Base-by-base conservation (phyloP, 768 basidiomycete species). In the Phylloporus sp. region DNA sequence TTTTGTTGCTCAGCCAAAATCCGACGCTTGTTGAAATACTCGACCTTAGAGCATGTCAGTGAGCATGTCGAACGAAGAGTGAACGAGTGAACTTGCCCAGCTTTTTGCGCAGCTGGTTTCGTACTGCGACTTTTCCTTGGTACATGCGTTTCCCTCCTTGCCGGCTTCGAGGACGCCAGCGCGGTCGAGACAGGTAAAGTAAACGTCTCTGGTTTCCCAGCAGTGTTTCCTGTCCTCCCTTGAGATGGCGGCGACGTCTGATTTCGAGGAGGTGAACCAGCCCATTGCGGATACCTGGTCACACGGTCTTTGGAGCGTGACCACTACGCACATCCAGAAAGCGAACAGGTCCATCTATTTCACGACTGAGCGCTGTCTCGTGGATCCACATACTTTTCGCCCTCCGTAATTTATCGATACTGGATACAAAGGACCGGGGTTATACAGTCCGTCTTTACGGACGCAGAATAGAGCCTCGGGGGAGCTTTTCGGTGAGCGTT, bases 1-100 rank as follows among this genome's bases (percentile, higher is more conserved):
- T 84, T 87, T 66, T 90, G 89, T 46, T 82, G 80, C 50, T 86
- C 87, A 9, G 81, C 86, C 42, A 93, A 77, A 28, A 90, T 78
- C 43, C 93, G 76, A 28, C 92, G 81, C 63, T 90, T 87, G 71
- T 96, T 95, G 61, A 97, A 96, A 65, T 97, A 95, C 22, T 89
- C 88, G 57, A 97, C 84, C 94, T n/a, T 97, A 55, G 27, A 51
- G 33, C 9, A 9, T 26, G 40, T 44, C n/a, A n/a, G 31, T 42
- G 45, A 29, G 32, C n/a, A 33, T 17, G 37, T 31, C 32, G 44
- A n/a, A 38, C 28, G 37, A 33, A 27, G 27, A 53, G 27, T 20
- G n/a, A 37, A 13, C 2, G 17, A n/a, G n/a, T n/a, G n/a, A n/a
- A 75, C 83, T 46, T 64, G 91, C 92, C 91, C 91, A 95, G 67